Base-by-base conservation (phyloP, 179 eudicot genomes). In the Amaranthus tricolor region DNA sequence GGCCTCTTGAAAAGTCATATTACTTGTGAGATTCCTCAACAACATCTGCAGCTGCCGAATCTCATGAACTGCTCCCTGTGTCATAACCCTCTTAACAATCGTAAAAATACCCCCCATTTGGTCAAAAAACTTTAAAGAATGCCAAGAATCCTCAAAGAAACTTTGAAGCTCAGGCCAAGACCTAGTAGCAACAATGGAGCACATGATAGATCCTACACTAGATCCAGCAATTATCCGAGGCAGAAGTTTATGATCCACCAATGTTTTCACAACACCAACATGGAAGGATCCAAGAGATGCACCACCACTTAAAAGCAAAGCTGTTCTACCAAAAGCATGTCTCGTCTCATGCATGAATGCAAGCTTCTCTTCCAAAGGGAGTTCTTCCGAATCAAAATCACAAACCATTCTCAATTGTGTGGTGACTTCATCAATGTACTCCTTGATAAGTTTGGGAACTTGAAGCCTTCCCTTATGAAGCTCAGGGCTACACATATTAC, bases 101-200 rank as follows among this genome's bases (percentile, higher is more conserved):
- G 90, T 74, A 58, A 89, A 91, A 76, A 95, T 69, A 10, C 97
- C 99, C 76, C 97, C 98, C 80, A 93, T 70, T 75, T 95, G 98
- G 59, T 89, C 99, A 52, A 95, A 95, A 71, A 93, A 95, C 74
- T 91, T 89, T 68, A 93, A 81, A 12, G 98, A 85, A 70, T 87
- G 95, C 93, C 90, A 93, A 0, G 97, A 87, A 79, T 95, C 93
- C 78, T 93, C 96, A 61, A 95, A 95, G 80, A 89, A 95, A 60
- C 91, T 89, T 70, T 93, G 97, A 31, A 95, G 92, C 88, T 93
- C 99, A 4, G 98, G 98, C 98, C 99, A 93, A 14, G 98, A 89
- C 80, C 90, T 84, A 15, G 98, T 93, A 62, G 96, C 99, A 55
- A 93, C 88, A 52, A 93, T 78, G 5, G 97, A 76, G 64, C 99